Evolutionary conservation across 2,329 filamentous ascomycete genomes (phyloP).

Genomic region (Fusarium gaditjirri): DNA sequence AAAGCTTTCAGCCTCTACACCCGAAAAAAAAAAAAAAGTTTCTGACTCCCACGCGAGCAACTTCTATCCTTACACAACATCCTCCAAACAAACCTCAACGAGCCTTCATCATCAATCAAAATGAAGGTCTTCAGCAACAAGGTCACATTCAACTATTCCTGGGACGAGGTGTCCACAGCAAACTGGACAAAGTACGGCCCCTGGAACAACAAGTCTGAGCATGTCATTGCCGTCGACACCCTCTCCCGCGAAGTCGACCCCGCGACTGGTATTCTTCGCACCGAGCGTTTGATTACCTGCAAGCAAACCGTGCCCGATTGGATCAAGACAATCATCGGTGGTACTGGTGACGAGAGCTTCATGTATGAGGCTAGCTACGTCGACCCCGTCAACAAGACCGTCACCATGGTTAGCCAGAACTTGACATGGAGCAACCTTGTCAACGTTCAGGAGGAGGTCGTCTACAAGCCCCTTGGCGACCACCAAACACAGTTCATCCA

Average conservation of each 20-base stretch:
- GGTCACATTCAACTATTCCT: conserved; percentile 96
- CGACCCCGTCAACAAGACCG: conserved; percentile 81
- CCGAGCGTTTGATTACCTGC: conserved; percentile 71
- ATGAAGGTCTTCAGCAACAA: conserved; percentile 97
- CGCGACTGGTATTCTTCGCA: conserved; percentile 68
- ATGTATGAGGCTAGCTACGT: conserved; percentile 98
- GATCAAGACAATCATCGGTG: conserved; percentile 82
- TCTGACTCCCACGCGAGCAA: conserved; percentile 32
- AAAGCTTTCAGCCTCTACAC: neutral
- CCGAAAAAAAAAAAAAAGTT: conserved; percentile 26
- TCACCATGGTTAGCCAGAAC: conserved; percentile 97
- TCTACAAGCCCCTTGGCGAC: conserved; percentile 74
- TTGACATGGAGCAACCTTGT: conserved; percentile 92
- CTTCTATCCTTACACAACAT: conserved; percentile 7
- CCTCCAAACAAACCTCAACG: neutral
- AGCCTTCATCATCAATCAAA: conserved; percentile 41
- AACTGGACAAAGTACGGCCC: conserved; percentile 99
- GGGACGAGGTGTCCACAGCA: conserved; percentile 96
- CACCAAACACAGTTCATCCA: conserved; percentile 84
- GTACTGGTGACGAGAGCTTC: conserved; percentile 79
- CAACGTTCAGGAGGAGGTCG: conserved; percentile 91
- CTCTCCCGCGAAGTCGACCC: conserved; percentile 74
- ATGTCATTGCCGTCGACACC: conserved; percentile 96
- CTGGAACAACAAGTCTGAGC: conserved; percentile 98
- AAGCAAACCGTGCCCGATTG: conserved; percentile 76